phyloP scores from a whole-genome alignment of 345 rosid genomes.

The rapeseed (Brassica napus) region Da-Ae NC_063446.1:11841501-11842000 shows the following conservation, averaged over 20 bases:
- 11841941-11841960: not conserved
- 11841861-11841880: not conserved
- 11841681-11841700: too few relatives aligned
- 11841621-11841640: too few relatives aligned
- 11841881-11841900: not conserved
- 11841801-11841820: not conserved
- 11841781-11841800: not conserved
- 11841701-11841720: not conserved
- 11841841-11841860: not conserved
- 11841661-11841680: too few relatives aligned
- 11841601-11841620: too few relatives aligned
- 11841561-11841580: too few relatives aligned
- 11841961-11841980: not conserved
- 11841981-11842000: not conserved
- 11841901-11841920: not conserved
- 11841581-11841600: too few relatives aligned
- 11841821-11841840: not conserved
- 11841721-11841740: not conserved
- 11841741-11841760: not conserved
- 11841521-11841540: too few relatives aligned
- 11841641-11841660: too few relatives aligned
- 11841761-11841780: not conserved
- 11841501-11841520: too few relatives aligned
- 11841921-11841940: not conserved
- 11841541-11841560: too few relatives aligned